Evolutionary conservation across 2,329 filamentous ascomycete genomes (phyloP).

Genomic region (Nothophaeocryptopus gaeumannii): DNA sequence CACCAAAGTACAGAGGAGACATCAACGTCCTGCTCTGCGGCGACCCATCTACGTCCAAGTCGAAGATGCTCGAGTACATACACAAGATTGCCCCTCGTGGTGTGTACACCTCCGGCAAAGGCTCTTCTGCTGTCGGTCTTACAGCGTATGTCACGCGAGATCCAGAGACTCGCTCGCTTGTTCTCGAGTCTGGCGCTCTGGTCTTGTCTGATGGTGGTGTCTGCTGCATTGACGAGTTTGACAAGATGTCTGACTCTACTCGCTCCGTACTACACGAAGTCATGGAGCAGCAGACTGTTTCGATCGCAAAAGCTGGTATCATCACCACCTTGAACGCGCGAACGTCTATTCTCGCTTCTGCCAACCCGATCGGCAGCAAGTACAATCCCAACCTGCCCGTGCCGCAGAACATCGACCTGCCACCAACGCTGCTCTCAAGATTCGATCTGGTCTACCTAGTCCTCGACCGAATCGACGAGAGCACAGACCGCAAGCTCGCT

Average conservation of each 20-base stretch:
- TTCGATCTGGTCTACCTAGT: slow-evolving; percentile 98
- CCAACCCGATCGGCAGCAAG: slow-evolving; percentile 95
- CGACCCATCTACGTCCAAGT: slow-evolving; percentile 95
- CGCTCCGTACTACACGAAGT: slow-evolving; percentile 75
- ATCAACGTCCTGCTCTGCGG: slow-evolving; percentile 96
- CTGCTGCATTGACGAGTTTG: slow-evolving; percentile 77
- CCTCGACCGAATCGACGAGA: slow-evolving; percentile 88
- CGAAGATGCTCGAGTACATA: slow-evolving; percentile 88
- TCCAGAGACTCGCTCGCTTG: slow-evolving; percentile 68
- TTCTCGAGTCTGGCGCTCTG: slow-evolving; percentile 71
- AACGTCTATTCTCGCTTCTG: slow-evolving; percentile 92
- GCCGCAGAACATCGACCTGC: slow-evolving; percentile 95
- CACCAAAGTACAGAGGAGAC: slow-evolving; percentile 91
- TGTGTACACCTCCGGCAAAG: slow-evolving; percentile 74
- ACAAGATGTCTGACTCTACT: slow-evolving; percentile 75
- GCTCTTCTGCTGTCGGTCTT: slow-evolving; percentile 71
- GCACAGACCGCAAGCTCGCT: slow-evolving; percentile 80
- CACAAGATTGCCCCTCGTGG: slow-evolving; percentile 95
- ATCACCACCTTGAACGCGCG: slow-evolving; percentile 89
- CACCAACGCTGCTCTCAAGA: slow-evolving; percentile 88
- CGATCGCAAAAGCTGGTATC: slow-evolving; percentile 74
- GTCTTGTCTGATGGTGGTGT: slow-evolving; percentile 73
- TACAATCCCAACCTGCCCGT: slow-evolving; percentile 96
- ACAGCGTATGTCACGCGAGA: slow-evolving; percentile 76
- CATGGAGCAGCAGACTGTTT: slow-evolving; percentile 78